phyloP scores from a whole-genome alignment of 768 basidiomycete genomes.

The Tulasnella sp. region DNA sequence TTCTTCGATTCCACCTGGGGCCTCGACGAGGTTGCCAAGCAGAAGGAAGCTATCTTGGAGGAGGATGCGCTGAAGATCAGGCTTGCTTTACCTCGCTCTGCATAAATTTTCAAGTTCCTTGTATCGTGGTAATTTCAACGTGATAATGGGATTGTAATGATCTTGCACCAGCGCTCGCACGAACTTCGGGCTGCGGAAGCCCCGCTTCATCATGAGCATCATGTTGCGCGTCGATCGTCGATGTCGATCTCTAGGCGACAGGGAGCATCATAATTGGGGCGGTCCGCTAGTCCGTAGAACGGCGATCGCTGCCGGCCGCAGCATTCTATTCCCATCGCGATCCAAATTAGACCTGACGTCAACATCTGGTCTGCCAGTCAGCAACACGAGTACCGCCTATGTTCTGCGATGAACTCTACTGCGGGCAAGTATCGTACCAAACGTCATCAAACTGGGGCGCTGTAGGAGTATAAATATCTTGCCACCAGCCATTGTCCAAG shows the following conservation, averaged over 20 bases:
- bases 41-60: constrained; percentile 25
- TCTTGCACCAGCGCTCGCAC: not conserved
- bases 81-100: constrained; percentile 25
- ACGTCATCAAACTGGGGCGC: not conserved
- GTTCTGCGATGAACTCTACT: not conserved
- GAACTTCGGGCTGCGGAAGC: not conserved
- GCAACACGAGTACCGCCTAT: not conserved
- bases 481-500: too few species aligned
- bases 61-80: constrained; percentile 30
- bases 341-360: constrained; percentile 9
- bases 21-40: constrained; percentile 28
- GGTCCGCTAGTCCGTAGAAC: not conserved
- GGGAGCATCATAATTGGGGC: not conserved
- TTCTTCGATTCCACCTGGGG: constrained; percentile 23
- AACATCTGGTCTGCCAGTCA: not conserved
- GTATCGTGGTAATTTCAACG: not conserved
- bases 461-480: not conserved
- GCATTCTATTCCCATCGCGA: not conserved
- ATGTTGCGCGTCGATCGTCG: not conserved
- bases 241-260: not conserved
- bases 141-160: not conserved
- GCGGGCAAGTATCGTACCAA: not conserved
- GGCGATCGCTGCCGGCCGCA: not conserved
- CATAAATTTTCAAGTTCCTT: not conserved
- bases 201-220: not conserved